These are phyloP conservation scores for Neofusicoccum ribis DNA, from an alignment of 2,329 filamentous ascomycete genomes.

Conservation along the genomic window DNA sequence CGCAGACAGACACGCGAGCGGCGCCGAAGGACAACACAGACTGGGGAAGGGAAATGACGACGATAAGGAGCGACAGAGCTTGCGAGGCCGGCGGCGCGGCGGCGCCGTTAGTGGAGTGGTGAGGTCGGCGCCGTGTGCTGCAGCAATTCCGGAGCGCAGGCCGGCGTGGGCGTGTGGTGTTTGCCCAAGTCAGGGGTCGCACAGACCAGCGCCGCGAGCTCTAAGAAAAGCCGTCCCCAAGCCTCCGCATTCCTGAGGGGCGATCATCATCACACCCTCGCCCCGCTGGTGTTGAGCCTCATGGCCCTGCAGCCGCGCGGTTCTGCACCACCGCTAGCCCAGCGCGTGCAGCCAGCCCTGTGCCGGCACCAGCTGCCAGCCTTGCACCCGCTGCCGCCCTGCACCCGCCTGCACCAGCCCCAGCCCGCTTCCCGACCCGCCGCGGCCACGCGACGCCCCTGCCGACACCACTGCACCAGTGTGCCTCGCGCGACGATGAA, in stretches of 20 bases:
- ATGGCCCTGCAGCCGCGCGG: too few species aligned
- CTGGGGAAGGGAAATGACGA: not conserved
- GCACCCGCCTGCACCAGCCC: too few species aligned
- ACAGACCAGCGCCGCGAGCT: not conserved
- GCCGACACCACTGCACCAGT: too few species aligned
- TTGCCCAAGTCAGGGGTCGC: conserved; percentile 13
- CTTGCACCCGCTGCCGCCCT: too few species aligned
- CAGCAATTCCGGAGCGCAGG: not conserved
- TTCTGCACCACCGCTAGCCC: too few species aligned
- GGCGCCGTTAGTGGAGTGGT: not conserved
- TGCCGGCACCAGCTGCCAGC: too few species aligned
- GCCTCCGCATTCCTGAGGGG: conserved; percentile 4
- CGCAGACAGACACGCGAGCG: not conserved
- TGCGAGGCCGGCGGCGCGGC: not conserved
- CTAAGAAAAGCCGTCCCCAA: not conserved
- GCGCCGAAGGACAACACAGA: not conserved
- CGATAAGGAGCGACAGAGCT: conserved; percentile 9
- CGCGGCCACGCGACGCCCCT: too few species aligned
- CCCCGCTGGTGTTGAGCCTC: too few species aligned
- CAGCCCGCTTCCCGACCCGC: too few species aligned
- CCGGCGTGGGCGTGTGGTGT: conserved; percentile 11
- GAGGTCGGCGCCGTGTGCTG: not conserved
- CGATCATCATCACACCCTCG: too few species aligned
- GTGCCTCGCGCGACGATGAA: too few species aligned
- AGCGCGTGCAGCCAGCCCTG: too few species aligned